Base-by-base conservation (phyloP, 495 filamentous ascomycete species). In the Talaromyces thailandensis region DNA sequence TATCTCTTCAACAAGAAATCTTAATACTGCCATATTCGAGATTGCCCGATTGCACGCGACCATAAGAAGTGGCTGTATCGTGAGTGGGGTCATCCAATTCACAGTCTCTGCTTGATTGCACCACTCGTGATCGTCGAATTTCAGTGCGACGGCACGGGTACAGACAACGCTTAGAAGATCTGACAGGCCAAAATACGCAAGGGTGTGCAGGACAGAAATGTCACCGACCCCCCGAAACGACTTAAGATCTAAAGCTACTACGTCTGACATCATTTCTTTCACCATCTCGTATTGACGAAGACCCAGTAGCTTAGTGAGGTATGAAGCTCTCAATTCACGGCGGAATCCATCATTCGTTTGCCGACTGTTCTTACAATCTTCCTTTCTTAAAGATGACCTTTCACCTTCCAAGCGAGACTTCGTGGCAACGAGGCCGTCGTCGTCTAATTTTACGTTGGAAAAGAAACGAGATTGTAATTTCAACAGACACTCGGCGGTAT, bases 11-110 rank as follows among this genome's bases (percentile, higher is more conserved):
- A 65, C 66, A 31, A 68, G 32, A 1, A 60, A 18, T 52, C 35
- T 26, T 16, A 68, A 6, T 6, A 64, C 62, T 3, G 63, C 56
- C 66, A 68, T 68, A 43, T 68, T 68, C 12, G 66, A 64, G 18
- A 65, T 25, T 21, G 26, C 4, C 23, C 64, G 55, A n/a, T 62
- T 24, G 25, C 66, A 68, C 48, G 66, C 64, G 37, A 56, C 37
- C 1, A 65, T 51, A 8, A 68, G 21, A 6, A 68, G 62, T 6
- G 66, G 64, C 28, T 16, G n/a, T 16, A 43, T 43, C 14, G 14
- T 18, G 11, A n/a, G 14, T 43, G n/a, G 4, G 16, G n/a, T 14
- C 37, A 43, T 18, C 6, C n/a, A 6, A 37, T 51, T n/a, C 4
- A 8, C 29, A 25, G 29, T 45, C 40, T 66, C 61, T 4, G 25